Evolutionary conservation across 2,329 filamentous ascomycete species (phyloP).

Genomic region (Colletotrichum sp.): DNA sequence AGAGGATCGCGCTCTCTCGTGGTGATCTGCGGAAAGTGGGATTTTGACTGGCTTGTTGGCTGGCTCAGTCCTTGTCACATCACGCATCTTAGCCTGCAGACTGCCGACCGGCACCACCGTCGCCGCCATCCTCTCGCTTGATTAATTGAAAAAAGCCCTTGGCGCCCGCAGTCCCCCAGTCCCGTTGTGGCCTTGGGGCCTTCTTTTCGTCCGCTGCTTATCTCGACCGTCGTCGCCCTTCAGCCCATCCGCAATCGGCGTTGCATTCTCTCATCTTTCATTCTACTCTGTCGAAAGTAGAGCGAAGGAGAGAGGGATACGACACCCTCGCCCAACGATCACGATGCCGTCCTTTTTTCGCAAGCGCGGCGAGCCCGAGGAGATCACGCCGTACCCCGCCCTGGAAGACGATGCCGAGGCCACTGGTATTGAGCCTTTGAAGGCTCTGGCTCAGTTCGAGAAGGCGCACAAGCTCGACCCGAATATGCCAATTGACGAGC

Average conservation of each 20-base stretch:
- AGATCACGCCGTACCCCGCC: conserved; percentile 47
- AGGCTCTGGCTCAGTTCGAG: conserved; percentile 60
- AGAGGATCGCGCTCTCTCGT: neutral
- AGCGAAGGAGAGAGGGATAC: conserved; percentile 8
- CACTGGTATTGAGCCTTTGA: conserved; percentile 45
- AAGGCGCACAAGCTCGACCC: conserved; percentile 68
- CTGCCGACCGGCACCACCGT: conserved; percentile 17
- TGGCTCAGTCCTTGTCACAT: conserved; percentile 1
- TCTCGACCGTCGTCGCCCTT: conserved; percentile 8
- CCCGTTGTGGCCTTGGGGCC: conserved; percentile 16
- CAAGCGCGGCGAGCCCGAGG: conserved; percentile 50
- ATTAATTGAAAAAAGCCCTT: conserved; percentile 17
- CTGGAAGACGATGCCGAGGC: conserved; percentile 41
- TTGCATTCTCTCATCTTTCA: conserved; percentile 10
- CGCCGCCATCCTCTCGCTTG: conserved; percentile 15
- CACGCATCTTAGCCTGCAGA: conserved; percentile 11
- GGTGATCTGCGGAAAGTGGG: conserved; percentile 12
- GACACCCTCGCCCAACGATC: neutral
- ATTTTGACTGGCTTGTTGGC: conserved; percentile 4
- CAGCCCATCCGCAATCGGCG: conserved; percentile 20
- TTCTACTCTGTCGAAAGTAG: conserved; percentile 14
- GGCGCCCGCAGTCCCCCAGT: conserved; percentile 14
- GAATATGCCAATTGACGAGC: conserved; percentile 67
- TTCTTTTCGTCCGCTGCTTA: conserved; percentile 15
- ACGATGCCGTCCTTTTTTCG: conserved; percentile 46